phyloP scores from a whole-genome alignment of 805 yeast species.

The Candida koratica region DNA sequence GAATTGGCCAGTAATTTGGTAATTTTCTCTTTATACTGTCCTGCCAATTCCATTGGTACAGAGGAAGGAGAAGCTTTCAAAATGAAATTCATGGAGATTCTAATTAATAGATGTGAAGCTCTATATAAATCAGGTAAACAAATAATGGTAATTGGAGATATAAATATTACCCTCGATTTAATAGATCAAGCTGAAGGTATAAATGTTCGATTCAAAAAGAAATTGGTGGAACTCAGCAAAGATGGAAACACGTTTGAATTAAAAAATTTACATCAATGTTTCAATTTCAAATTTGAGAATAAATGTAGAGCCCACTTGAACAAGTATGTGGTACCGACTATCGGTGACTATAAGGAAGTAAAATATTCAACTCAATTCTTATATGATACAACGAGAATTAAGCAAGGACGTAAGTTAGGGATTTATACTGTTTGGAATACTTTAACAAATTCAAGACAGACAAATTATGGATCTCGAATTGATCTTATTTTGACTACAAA shows the following conservation, averaged over 20 bases:
- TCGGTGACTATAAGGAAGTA: constrained; percentile 8
- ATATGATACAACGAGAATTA: constrained; percentile 55
- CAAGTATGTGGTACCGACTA: constrained; percentile 22
- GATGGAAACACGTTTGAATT: constrained; percentile 14
- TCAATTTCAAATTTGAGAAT: constrained; percentile 32
- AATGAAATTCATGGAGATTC: constrained; percentile 49
- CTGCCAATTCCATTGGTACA: constrained; percentile 78
- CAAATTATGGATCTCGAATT: constrained; percentile 84
- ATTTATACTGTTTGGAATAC: constrained; percentile 95
- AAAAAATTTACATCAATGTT: constrained; percentile 19
- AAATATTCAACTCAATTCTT: constrained; percentile 29
- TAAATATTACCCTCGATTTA: constrained; percentile 75
- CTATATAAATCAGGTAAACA: constrained; percentile 53
- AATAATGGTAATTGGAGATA: constrained; percentile 83
- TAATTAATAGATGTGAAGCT: constrained; percentile 59
- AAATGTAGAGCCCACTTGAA: constrained; percentile 30
- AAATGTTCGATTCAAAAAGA: constrained; percentile 40
- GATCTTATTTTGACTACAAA: constrained; percentile 64
- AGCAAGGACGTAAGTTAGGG: constrained; percentile 53
- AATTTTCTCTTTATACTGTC: constrained; percentile 73
- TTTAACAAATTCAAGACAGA: constrained; percentile 65
- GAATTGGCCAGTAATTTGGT: constrained; percentile 66
- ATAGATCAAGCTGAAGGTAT: constrained; percentile 78
- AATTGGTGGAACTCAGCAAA: constrained; percentile 21
- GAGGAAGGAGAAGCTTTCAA: constrained; percentile 63